phyloP scores from a whole-genome alignment of 257 asterid species.

The Linaria vulgaris region DNA sequence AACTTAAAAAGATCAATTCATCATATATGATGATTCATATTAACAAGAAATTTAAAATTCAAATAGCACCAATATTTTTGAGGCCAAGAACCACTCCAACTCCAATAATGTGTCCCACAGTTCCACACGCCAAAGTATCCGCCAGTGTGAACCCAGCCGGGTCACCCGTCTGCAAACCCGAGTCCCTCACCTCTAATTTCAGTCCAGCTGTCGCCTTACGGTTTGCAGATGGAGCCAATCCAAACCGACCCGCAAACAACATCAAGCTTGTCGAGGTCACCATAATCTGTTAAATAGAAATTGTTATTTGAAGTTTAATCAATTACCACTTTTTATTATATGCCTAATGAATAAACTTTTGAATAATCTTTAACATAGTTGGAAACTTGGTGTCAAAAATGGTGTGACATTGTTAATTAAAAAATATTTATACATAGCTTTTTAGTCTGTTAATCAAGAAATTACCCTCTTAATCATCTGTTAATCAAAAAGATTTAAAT shows the following conservation, averaged over 20 bases:
- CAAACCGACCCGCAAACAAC: conserved; percentile 93
- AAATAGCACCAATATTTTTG: conserved; percentile 66
- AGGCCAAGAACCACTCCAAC: conserved; percentile 97
- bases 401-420: too few species aligned
- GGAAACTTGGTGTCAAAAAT: too few species aligned
- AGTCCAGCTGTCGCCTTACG: conserved; percentile 86
- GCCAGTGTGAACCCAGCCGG: conserved; percentile 98
- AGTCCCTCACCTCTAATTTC: conserved; percentile 74
- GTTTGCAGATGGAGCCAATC: conserved; percentile 95
- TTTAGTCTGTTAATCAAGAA: too few species aligned
- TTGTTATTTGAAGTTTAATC: too few species aligned
- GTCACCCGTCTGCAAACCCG: conserved; percentile 93
- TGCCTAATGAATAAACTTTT: too few species aligned
- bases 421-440: too few species aligned
- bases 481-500: neutral
- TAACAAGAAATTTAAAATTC: conserved; percentile 23
- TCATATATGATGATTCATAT: conserved; percentile 2
- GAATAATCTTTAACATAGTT: too few species aligned
- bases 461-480: too few species aligned
- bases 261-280: conserved; percentile 78
- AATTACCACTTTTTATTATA: too few species aligned
- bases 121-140: conserved; percentile 89
- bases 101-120: conserved; percentile 86
- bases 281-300: conserved; percentile 63
- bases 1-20: neutral